Evolutionary conservation across 306 rosid species (phyloP).

Genomic region (Glycine latifolia): DNA sequence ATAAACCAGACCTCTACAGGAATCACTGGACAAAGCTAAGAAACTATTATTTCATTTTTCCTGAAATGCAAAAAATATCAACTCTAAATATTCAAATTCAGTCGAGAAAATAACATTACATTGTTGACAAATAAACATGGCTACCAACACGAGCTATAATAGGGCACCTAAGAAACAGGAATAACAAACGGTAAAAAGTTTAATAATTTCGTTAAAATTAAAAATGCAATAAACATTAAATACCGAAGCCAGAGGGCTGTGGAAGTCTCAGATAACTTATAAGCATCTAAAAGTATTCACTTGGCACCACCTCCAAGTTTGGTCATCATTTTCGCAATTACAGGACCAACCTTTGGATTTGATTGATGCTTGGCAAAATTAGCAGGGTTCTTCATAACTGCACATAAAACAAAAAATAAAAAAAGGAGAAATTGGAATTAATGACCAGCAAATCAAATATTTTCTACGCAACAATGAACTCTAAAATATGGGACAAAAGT

Average conservation of each 20-base stretch:
- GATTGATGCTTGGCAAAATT: slow-evolving; percentile 87
- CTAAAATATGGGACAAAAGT: not conserved
- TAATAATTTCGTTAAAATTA: not conserved
- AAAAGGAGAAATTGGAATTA: not conserved
- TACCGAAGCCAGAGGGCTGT: slow-evolving; percentile 13
- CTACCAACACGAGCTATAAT: slow-evolving; percentile 10
- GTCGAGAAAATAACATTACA: slow-evolving; percentile 23
- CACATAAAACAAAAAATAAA: slow-evolving; percentile 30
- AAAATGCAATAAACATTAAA: slow-evolving; percentile 32
- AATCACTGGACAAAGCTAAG: not conserved
- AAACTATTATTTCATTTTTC: not conserved
- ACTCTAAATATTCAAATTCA: slow-evolving; percentile 32
- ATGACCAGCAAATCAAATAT: not conserved
- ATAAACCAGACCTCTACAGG: not conserved
- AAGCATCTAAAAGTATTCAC: slow-evolving; percentile 39
- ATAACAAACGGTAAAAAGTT: slow-evolving; percentile 23
- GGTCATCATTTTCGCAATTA: slow-evolving; percentile 91
- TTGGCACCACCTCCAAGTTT: slow-evolving; percentile 80
- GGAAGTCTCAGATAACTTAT: slow-evolving; percentile 15
- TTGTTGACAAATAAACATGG: slow-evolving; percentile 11
- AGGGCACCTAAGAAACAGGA: slow-evolving; percentile 16
- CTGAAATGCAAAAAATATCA: slow-evolving; percentile 2
- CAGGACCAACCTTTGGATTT: slow-evolving; percentile 93
- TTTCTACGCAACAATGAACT: not conserved
- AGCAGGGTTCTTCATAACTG: slow-evolving; percentile 95